Evolutionary conservation across 768 basidiomycete genomes (phyloP), one percentile per base, ranked within the genome.

Genomic region (Trametes elegans): DNA sequence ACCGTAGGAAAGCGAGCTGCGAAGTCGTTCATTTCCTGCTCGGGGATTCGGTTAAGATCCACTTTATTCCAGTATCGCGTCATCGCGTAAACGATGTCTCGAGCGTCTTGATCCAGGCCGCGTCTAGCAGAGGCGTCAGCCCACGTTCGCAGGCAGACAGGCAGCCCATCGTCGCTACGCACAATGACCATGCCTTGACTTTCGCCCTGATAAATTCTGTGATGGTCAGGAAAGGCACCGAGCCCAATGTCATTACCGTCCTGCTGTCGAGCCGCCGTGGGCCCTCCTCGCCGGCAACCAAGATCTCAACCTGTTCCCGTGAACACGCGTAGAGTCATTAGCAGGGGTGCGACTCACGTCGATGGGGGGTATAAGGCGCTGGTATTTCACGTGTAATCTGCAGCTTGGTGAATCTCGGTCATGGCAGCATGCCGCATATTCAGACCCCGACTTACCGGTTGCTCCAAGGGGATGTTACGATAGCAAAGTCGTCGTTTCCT

Each of bases 201-300:
- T 93, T 93, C 41, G 89, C 90, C 63, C 90, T 79, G 64, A 93
- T 72, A 71, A 93, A 93, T 69, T 93, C 90, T 35, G 90, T 90
- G 56, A 88, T 75, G n/a, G 85, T 84, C 62, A 93, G 72, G 74
- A 93, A 93, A 9, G 90, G 91, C 5, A 93, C 73, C 19, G 81
- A 80, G 52, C 84, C 83, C 19, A 93, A 66, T 53, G 71, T 78
- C 78, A 85, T 86, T 52, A 85, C 82, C 3, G 85, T 90, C 28
- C 79, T 74, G 47, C 73, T 66, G 71, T 91, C 85, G 40, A 92
- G 77, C 61, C 79, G 79, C 44, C 88, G 85, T 41, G 90, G 90
- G 2, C 90, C 90, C 45, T 82, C 80, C 71, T 91, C 90, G 26
- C 90, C 90, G 49, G 88, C 88, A 16, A 87, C 84, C 38, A 92